Conservation (phyloP, 2,329 filamentous ascomycete species). For the Xylaria sp. region DNA sequence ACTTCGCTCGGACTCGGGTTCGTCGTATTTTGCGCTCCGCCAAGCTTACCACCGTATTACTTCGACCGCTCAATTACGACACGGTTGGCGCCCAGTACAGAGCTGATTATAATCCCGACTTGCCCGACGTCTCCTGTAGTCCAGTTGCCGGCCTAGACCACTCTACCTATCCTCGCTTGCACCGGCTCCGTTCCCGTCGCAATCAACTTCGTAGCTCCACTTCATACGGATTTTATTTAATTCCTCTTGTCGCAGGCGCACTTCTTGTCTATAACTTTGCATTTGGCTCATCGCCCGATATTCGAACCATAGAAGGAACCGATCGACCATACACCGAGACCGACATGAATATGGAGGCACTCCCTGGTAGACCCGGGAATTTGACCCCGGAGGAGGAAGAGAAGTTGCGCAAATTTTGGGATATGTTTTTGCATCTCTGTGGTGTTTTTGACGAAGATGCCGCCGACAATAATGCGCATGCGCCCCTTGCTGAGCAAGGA, state of each 20-base stretch:
- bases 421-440: constrained; percentile 67
- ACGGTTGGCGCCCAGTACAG: background rate
- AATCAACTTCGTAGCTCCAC: constrained; percentile 17
- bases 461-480: constrained; percentile 30
- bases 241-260: constrained; percentile 22
- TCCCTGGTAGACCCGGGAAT: constrained; percentile 74
- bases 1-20: constrained; percentile 11
- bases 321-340: constrained; percentile 4
- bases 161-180: background rate
- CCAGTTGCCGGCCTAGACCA: background rate
- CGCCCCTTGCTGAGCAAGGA: constrained; percentile 26
- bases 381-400: constrained; percentile 84
- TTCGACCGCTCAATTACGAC: background rate
- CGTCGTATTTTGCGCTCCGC: constrained; percentile 7
- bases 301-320: constrained; percentile 3
- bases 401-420: constrained; percentile 86
- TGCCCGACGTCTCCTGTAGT: background rate
- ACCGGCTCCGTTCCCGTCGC: background rate
- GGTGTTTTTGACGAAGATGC: constrained; percentile 48
- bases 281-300: constrained; percentile 1
- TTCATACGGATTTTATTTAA: constrained; percentile 24
- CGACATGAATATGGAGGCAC: constrained; percentile 31
- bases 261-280: constrained; percentile 21
- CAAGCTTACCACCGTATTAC: constrained; percentile 3
- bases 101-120: background rate